Percentiles rank a stretch among this genome's conserved stretches.
Evolutionary conservation across 225 moss, liverwort and hornwort species (phyloP).

Genomic region (Pseudisothecium myosuroides): DNA sequence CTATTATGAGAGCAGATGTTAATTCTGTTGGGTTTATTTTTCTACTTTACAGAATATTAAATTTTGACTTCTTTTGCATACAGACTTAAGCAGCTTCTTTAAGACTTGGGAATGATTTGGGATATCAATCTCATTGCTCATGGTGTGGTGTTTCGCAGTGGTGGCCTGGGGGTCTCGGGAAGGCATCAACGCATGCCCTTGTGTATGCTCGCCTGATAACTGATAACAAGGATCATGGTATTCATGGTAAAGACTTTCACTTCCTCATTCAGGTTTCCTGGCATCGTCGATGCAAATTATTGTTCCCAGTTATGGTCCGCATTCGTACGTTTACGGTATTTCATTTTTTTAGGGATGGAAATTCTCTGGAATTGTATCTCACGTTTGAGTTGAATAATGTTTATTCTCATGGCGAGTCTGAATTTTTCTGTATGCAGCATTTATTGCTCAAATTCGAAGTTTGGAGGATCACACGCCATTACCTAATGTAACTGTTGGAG

Average conservation of each 20-base stretch:
- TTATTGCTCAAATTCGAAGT: constrained; percentile 80
- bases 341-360: neutral
- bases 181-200: constrained; percentile 82
- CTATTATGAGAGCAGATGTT: neutral
- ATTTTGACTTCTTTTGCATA: neutral
- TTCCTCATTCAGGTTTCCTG: neutral
- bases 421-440: constrained; percentile 35
- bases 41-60: neutral
- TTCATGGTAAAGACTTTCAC: constrained; percentile 55
- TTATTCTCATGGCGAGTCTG: neutral
- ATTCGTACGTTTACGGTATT: neutral
- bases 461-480: constrained; percentile 83
- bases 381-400: neutral
- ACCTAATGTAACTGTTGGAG: constrained; percentile 70
- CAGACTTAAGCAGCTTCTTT: neutral
- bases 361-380: neutral
- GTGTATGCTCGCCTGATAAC: constrained; percentile 80
- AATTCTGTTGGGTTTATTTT: neutral
- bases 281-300: neutral
- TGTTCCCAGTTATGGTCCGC: neutral
- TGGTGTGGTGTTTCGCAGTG: constrained; percentile 42
- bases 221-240: constrained; percentile 61
- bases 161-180: constrained; percentile 98
- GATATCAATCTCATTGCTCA: neutral
- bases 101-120: neutral